Evolutionary conservation across 345 rosid genomes (phyloP), one percentile per base, ranked within the genome.

Genomic region (Hirschfeldia incana): DNA sequence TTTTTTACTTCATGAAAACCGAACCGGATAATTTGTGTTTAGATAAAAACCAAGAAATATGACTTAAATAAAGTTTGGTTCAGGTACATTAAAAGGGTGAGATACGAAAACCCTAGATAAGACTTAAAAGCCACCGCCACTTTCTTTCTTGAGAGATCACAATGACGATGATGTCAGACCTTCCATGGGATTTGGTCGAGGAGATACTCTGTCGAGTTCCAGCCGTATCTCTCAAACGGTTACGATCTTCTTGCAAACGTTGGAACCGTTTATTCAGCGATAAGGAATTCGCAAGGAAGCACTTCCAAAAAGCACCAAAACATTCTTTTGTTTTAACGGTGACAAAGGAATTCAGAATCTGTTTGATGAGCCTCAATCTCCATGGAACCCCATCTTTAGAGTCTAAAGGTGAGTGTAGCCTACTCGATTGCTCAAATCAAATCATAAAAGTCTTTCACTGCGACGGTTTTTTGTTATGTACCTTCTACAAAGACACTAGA

Each of bases 191-290:
- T 39, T 72, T 39, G 29, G 9, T 27, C 30, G 67, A 72, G 2
- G 76, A 72, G 36, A 39, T 72, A 53, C 59, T 53, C 3, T 6
- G 59, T 6, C 26, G 59, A 53, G 27, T 53, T 53, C 59, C 59
- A 53, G 16, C 76, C 16, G 60, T 32, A 39, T 60, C 39, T 27
- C 57, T 59, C 0, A 72, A 3, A 30, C 29, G 9, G 0, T n/a
- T 59, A n/a, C 76, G 76, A 60, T 37, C 26, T n/a, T 26, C 55
- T 53, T 53, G 59, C 57, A 53, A 53, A 15, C 26, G 59, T 6
- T 53, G 59, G 59, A 53, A 53, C 27, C 8, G 3, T 8, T 37
- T 72, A 37, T 59, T 13, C 53, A 71, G 13, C 36, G 4, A 58
- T 9, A 26, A 1, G 13, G 27, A 21, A 21, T 57, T 71, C 55